These are phyloP conservation scores for Colletotrichum agaves DNA, from an alignment of 2,329 filamentous ascomycete genomes.

Conservation along the genomic window DNA sequence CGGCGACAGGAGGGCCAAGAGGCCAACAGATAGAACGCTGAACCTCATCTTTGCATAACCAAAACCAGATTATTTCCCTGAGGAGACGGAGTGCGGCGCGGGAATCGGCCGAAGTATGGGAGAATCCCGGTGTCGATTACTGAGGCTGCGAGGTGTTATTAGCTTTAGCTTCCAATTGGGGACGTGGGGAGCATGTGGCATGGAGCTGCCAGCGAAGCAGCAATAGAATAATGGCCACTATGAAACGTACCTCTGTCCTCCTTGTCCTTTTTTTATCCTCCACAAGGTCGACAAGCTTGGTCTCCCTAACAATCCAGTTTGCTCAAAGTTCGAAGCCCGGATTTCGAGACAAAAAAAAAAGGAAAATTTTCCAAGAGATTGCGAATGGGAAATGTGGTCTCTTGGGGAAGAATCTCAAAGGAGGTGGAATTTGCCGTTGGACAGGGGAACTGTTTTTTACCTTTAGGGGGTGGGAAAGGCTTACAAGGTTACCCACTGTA, in stretches of 20 bases:
- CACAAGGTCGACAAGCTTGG: conserved; percentile 1
- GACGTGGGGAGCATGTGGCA: conserved; percentile 28
- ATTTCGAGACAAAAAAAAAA: conserved; percentile 1
- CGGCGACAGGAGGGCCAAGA: conserved; percentile 74
- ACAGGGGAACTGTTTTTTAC: conserved; percentile 31
- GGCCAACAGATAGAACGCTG: conserved; percentile 72
- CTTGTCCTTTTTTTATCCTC: conserved; percentile 6
- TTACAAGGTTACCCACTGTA: conserved; percentile 7
- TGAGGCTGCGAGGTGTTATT: conserved; percentile 35
- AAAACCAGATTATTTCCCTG: background rate
- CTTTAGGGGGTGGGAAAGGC: conserved; percentile 23
- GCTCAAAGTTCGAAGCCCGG: background rate
- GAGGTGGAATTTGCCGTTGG: conserved; percentile 34
- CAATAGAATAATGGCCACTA: conserved; percentile 16
- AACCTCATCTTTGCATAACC: conserved; percentile 74
- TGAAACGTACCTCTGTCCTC: conserved; percentile 20
- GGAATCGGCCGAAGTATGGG: conserved; percentile 14
- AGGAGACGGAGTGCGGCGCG: conserved; percentile 9
- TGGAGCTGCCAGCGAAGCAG: conserved; percentile 33
- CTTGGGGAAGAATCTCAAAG: conserved; percentile 26
- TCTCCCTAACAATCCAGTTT: background rate
- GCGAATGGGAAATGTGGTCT: conserved; percentile 34
- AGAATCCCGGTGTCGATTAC: conserved; percentile 15
- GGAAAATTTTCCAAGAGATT: conserved; percentile 19
- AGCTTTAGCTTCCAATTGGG: conserved; percentile 22